These are phyloP conservation scores for Ammopiptanthus mongolicus DNA, from an alignment of 306 rosid genomes.

Conservation along the genomic window DNA sequence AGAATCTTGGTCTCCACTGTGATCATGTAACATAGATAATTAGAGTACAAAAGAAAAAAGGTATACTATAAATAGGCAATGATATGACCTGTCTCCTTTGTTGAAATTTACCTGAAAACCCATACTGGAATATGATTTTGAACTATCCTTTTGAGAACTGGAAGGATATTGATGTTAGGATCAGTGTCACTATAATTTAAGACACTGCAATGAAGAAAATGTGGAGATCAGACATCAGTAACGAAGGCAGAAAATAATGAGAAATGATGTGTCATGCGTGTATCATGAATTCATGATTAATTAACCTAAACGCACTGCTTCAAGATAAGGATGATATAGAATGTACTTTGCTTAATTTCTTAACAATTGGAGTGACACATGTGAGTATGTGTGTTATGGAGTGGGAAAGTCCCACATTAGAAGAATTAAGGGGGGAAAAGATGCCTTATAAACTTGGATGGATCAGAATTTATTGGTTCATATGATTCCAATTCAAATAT, in stretches of 20 bases:
- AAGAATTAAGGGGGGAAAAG: too few species aligned
- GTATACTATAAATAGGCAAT: neutral
- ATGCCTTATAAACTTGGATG: too few species aligned
- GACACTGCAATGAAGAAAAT: slow-evolving; percentile 34
- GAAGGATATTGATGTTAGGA: slow-evolving; percentile 64
- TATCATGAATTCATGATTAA: too few species aligned
- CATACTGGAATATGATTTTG: slow-evolving; percentile 67
- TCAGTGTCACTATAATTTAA: slow-evolving; percentile 60
- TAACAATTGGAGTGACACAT: neutral
- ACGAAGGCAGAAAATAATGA: neutral
- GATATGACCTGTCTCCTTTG: neutral
- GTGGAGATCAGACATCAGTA: slow-evolving; percentile 15
- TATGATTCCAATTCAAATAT: too few species aligned
- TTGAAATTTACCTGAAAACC: slow-evolving; percentile 74
- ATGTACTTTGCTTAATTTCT: neutral
- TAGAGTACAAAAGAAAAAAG: neutral
- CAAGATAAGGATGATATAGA: neutral
- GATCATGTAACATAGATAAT: neutral
- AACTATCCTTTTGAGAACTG: slow-evolving; percentile 65
- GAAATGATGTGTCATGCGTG: neutral
- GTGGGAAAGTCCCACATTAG: too few species aligned
- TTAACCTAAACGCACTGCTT: neutral
- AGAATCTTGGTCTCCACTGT: slow-evolving; percentile 89
- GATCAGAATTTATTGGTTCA: too few species aligned
- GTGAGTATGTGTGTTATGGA: too few species aligned